These are phyloP conservation scores for Phaeoacremonium minimum DNA, from an alignment of 2,329 filamentous ascomycete species.

Conservation along the genomic window DNA sequence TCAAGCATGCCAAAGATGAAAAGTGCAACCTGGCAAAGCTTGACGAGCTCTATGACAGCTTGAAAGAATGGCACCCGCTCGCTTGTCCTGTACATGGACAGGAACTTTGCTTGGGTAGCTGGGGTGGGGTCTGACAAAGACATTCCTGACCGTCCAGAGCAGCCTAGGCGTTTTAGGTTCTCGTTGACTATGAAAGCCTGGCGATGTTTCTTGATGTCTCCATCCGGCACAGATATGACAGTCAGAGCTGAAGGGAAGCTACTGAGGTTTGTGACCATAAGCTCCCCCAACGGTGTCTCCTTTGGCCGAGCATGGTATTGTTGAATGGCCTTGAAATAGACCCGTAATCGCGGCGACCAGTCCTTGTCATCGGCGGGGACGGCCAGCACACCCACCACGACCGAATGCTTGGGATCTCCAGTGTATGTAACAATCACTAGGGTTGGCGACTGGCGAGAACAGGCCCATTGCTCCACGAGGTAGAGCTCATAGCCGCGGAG, in stretches of 20 bases:
- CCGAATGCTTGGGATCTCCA: conserved; percentile 72
- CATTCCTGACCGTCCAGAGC: conserved; percentile 83
- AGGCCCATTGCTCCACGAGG: conserved; percentile 96
- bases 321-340: conserved; percentile 83
- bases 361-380: conserved; percentile 74
- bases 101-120: conserved; percentile 85
- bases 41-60: conserved; percentile 83
- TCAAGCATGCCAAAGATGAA: conserved; percentile 83
- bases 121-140: conserved; percentile 72
- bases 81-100: conserved; percentile 83
- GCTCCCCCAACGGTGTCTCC: conserved; percentile 74
- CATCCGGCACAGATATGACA: conserved; percentile 85
- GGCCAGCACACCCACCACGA: conserved; percentile 75
- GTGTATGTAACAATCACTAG: conserved; percentile 92
- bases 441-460: conserved; percentile 83
- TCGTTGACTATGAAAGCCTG: conserved; percentile 92
- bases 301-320: conserved; percentile 81
- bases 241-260: conserved; percentile 88
- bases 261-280: conserved; percentile 93
- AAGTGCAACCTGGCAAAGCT: conserved; percentile 84
- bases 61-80: conserved; percentile 75
- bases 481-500: conserved; percentile 89
- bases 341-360: conserved; percentile 74
- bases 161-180: conserved; percentile 85
- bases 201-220: conserved; percentile 75